phyloP scores from a whole-genome alignment of 306 rosid genomes.

The Cicer yamashitae region DNA sequence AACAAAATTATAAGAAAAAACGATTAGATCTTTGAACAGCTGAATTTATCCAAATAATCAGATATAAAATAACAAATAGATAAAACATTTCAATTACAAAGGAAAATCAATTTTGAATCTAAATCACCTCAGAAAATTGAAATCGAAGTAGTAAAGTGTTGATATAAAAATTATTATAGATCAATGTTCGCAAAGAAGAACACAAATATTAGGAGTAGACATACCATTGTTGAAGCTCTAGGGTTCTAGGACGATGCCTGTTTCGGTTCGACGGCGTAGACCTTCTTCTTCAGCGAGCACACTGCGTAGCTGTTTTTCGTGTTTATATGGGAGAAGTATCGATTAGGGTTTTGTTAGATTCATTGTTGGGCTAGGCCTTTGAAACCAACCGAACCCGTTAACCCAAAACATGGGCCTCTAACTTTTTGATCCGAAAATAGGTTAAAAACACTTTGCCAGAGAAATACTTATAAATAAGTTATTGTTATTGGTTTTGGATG shows the following conservation, averaged over 20 bases:
- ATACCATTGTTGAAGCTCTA: constrained; percentile 16
- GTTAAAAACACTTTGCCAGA: no score
- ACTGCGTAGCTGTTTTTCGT: not conserved
- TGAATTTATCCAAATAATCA: not conserved
- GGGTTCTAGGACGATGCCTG: not conserved
- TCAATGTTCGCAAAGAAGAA: not conserved
- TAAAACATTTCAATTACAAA: not conserved
- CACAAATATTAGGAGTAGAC: not conserved
- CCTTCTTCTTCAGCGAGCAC: not conserved
- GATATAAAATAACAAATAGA: not conserved
- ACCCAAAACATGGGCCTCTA: not conserved
- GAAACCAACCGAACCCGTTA: not conserved
- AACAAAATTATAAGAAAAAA: not conserved
- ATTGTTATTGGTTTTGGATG: no score
- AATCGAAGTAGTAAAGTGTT: not conserved
- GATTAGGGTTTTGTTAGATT: constrained; percentile 13
- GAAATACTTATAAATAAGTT: no score
- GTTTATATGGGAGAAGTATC: not conserved
- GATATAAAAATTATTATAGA: not conserved
- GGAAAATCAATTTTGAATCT: not conserved
- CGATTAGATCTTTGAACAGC: not conserved
- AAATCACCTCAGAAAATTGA: not conserved
- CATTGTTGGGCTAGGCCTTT: not conserved
- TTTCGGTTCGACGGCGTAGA: not conserved
- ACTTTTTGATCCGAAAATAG: no score